Evolutionary conservation across 768 basidiomycete species (phyloP).

Genomic region (Rhodotorula sphaerocarpa): DNA sequence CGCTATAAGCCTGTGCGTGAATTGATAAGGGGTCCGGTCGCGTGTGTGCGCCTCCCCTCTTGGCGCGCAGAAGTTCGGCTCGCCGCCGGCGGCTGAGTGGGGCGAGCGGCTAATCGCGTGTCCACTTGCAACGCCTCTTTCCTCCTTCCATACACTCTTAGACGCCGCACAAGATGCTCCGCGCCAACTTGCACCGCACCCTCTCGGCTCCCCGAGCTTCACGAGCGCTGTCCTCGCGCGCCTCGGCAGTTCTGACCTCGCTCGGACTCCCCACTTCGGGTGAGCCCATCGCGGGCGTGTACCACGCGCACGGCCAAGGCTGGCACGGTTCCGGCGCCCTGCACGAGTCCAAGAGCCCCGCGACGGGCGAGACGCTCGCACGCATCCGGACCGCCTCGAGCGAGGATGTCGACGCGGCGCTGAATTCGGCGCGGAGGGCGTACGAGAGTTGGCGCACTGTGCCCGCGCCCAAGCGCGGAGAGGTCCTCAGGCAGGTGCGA

Average conservation of each 20-base stretch:
- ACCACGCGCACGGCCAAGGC: not conserved
- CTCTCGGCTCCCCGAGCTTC: not conserved
- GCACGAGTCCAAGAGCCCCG: slow-evolving; percentile 65
- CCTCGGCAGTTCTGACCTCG: not conserved
- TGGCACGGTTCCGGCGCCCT: slow-evolving; percentile 46
- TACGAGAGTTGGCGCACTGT: slow-evolving; percentile 61
- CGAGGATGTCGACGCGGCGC: slow-evolving; percentile 60
- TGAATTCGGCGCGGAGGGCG: slow-evolving; percentile 67
- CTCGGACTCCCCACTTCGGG: slow-evolving; percentile 14
- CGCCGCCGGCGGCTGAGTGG: too few species aligned
- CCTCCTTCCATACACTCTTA: not conserved
- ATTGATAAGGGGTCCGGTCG: too few species aligned
- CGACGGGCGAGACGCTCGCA: slow-evolving; percentile 77
- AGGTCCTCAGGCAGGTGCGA: slow-evolving; percentile 77
- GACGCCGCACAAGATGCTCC: not conserved
- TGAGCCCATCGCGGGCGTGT: slow-evolving; percentile 10
- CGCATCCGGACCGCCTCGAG: slow-evolving; percentile 53
- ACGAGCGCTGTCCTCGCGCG: slow-evolving; percentile 7
- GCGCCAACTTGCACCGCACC: not conserved
- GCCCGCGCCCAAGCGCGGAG: slow-evolving; percentile 80
- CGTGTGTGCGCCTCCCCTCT: too few species aligned
- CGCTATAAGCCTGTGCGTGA: too few species aligned
- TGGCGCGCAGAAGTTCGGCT: too few species aligned
- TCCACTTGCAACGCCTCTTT: too few species aligned
- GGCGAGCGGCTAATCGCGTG: too few species aligned